Evolutionary conservation across 192 early-diverging fungal species (phyloP).

Genomic region (Coemansia sp.): DNA sequence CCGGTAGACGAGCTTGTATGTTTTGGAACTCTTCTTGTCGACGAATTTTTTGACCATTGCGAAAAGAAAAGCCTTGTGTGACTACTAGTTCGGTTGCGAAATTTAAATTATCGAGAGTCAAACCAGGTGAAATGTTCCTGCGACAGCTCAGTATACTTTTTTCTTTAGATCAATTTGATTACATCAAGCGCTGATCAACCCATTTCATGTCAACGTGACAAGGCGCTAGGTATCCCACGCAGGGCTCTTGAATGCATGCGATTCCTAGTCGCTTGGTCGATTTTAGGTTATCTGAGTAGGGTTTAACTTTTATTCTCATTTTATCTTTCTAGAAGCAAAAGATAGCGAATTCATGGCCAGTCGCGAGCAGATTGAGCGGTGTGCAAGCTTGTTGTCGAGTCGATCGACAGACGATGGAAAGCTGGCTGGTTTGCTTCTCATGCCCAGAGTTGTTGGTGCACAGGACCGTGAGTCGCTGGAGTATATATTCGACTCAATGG

Average conservation of each 20-base stretch:
- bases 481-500: conserved; percentile 37
- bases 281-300: not conserved
- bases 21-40: conserved; percentile 79
- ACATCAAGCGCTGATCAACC: not conserved
- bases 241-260: not conserved
- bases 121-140: not conserved
- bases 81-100: too few species aligned
- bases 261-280: not conserved
- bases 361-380: conserved; percentile 35
- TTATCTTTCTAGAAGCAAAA: not conserved
- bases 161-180: not conserved
- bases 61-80: conserved; percentile 4
- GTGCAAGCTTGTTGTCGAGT: conserved; percentile 36
- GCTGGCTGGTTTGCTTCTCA: conserved; percentile 44
- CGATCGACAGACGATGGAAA: conserved; percentile 51
- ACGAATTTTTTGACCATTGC: conserved; percentile 71
- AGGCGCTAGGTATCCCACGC: not conserved
- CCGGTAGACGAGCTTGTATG: conserved; percentile 92
- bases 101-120: not conserved
- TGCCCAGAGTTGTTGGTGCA: conserved; percentile 34
- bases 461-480: conserved; percentile 26
- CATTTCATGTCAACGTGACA: not conserved
- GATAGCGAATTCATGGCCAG: not conserved
- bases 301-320: not conserved
- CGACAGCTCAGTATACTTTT: not conserved